phyloP scores from a whole-genome alignment of 257 asterid species.

The Lantana camara region DNA sequence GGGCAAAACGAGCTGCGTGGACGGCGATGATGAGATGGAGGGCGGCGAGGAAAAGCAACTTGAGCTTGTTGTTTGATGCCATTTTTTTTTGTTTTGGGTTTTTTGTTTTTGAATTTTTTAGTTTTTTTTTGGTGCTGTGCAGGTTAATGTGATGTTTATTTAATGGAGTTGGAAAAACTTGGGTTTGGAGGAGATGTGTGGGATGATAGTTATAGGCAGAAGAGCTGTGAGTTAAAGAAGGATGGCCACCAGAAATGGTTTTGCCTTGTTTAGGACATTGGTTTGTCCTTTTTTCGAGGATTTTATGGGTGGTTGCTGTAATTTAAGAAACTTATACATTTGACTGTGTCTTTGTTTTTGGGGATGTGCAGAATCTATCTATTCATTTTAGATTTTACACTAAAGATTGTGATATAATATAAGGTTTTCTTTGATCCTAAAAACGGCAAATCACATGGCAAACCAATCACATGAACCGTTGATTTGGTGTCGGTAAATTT shows the following conservation, averaged over 20 bases:
- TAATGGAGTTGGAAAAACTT: background rate
- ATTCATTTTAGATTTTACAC: too few relatives aligned
- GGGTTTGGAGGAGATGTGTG: background rate
- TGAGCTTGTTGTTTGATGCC: conserved; percentile 28
- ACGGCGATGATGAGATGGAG: conserved; percentile 25
- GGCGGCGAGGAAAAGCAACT: conserved; percentile 27
- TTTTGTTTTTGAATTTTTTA: too few relatives aligned
- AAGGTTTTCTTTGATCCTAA: too few relatives aligned
- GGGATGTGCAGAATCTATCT: too few relatives aligned
- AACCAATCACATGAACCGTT: background rate
- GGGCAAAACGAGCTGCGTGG: conserved; percentile 16
- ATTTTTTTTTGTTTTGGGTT: conserved; percentile 13
- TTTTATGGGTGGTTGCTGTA: too few relatives aligned
- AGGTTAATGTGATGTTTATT: background rate
- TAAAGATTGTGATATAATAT: too few relatives aligned
- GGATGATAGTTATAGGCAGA: background rate
- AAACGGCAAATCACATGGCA: background rate
- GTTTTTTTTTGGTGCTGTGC: background rate
- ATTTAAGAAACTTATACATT: too few relatives aligned
- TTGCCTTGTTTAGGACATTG: too few relatives aligned
- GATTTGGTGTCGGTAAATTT: background rate
- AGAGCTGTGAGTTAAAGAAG: conserved; percentile 7
- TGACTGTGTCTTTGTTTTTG: too few relatives aligned
- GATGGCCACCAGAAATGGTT: background rate
- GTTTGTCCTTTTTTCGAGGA: background rate